Conservation (phyloP, 768 basidiomycete genomes). For the Tylopilus subfusipes region DNA sequence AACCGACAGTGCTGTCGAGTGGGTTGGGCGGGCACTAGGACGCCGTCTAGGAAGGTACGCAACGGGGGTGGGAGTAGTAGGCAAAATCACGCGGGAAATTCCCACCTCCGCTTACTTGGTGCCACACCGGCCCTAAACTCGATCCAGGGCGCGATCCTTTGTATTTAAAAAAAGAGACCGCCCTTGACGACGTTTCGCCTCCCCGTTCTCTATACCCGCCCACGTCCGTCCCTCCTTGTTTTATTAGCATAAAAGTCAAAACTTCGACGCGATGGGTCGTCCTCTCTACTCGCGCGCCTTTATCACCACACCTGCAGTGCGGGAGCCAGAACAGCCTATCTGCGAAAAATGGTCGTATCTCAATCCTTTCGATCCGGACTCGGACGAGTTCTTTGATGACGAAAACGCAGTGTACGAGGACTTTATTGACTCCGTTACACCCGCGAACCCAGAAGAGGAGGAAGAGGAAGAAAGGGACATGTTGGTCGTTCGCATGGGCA, state of each 20-base stretch:
- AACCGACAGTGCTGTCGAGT: no score
- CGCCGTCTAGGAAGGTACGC: no score
- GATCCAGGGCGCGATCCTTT: not conserved
- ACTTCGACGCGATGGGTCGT: slow-evolving; percentile 46
- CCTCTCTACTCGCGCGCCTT: slow-evolving; percentile 53
- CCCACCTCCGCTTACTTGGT: slow-evolving; percentile 30
- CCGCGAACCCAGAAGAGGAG: slow-evolving; percentile 5
- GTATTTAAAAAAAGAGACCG: slow-evolving; percentile 15
- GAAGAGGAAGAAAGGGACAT: slow-evolving; percentile 33
- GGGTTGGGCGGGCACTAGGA: no score
- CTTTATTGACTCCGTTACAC: slow-evolving; percentile 45
- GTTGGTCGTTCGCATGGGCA: slow-evolving; percentile 29
- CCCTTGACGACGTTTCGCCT: not conserved
- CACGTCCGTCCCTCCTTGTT: slow-evolving; percentile 15
- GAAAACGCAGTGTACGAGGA: slow-evolving; percentile 63
- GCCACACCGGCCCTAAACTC: slow-evolving; percentile 36
- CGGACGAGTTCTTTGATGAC: slow-evolving; percentile 67
- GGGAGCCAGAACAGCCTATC: slow-evolving; percentile 39
- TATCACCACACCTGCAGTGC: slow-evolving; percentile 36
- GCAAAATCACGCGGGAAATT: no score
- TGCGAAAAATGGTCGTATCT: slow-evolving; percentile 61
- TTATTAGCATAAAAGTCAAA: slow-evolving; percentile 24
- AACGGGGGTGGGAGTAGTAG: no score
- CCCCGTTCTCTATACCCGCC: slow-evolving; percentile 9
- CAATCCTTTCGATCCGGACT: slow-evolving; percentile 75